phyloP scores from a whole-genome alignment of 768 basidiomycete species.

The Hydnomerulius pinastri region DNA sequence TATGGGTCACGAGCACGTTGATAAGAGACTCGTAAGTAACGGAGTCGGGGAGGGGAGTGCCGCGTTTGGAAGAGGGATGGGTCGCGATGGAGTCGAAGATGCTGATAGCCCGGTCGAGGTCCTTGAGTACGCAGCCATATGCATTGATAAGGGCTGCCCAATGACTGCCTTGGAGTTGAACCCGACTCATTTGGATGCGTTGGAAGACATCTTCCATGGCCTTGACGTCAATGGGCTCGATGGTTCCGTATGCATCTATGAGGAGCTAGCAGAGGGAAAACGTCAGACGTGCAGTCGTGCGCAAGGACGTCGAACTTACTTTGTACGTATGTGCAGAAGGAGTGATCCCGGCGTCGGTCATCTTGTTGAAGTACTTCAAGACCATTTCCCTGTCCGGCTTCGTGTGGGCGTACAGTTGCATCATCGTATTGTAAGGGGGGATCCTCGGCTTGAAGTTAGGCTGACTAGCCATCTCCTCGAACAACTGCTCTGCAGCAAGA shows the following conservation, averaged over 20 bases:
- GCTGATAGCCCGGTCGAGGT: constrained; percentile 74
- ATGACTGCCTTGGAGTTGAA: constrained; percentile 52
- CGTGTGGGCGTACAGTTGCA: constrained; percentile 92
- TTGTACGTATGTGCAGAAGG: constrained; percentile 96
- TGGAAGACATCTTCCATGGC: constrained; percentile 74
- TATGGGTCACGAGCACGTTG: constrained; percentile 80
- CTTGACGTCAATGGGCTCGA: constrained; percentile 77
- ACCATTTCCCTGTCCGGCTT: constrained; percentile 82
- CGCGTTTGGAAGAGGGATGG: constrained; percentile 45
- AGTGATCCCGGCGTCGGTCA: constrained; percentile 58
- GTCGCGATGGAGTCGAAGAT: constrained; percentile 75
- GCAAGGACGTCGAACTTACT: constrained; percentile 39
- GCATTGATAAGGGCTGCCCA: constrained; percentile 90
- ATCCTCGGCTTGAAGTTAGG: constrained; percentile 83
- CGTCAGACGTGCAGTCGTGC: constrained; percentile 1
- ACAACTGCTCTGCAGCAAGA: constrained; percentile 76
- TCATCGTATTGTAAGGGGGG: constrained; percentile 98
- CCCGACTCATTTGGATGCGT: constrained; percentile 47
- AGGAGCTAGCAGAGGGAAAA: constrained; percentile 55
- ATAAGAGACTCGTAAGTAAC: constrained; percentile 89
- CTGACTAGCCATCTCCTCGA: constrained; percentile 77
- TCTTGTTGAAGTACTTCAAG: constrained; percentile 70
- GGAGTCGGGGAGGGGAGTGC: constrained; percentile 63
- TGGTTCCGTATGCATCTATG: constrained; percentile 83
- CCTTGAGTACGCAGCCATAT: constrained; percentile 76